These are phyloP conservation scores for Houttuynia cordata DNA, from an alignment of 164 flowering plant genomes.

Conservation along the genomic window DNA sequence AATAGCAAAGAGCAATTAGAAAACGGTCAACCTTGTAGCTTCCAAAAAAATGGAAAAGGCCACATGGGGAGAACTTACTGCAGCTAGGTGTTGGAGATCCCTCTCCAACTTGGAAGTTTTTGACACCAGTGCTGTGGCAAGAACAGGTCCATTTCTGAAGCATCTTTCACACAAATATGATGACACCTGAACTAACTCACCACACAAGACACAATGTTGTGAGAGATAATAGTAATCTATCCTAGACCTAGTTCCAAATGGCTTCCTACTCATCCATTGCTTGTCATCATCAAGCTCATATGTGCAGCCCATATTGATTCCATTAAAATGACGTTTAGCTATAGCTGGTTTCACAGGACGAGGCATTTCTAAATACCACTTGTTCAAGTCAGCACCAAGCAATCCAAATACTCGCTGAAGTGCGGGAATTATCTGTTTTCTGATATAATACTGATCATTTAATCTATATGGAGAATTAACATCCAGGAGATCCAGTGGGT, in stretches of 20 bases:
- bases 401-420: conserved; percentile 85
- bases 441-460: conserved; percentile 78
- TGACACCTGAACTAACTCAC: conserved; percentile 56
- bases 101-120: conserved; percentile 76
- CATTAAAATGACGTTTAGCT: conserved; percentile 27
- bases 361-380: conserved; percentile 81
- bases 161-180: conserved; percentile 47
- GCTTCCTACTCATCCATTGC: neutral
- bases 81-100: conserved; percentile 70
- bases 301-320: conserved; percentile 14
- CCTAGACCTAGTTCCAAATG: conserved; percentile 30
- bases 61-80: conserved; percentile 35
- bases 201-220: conserved; percentile 77
- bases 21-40: neutral
- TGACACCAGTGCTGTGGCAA: conserved; percentile 42
- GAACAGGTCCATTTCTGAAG: conserved; percentile 30
- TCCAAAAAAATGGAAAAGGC: neutral
- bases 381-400: conserved; percentile 69
- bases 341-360: conserved; percentile 47
- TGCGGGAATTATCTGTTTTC: conserved; percentile 88
- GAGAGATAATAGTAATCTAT: conserved; percentile 81
- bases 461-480: conserved; percentile 66
- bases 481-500: conserved; percentile 69
- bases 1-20: too few relatives aligned
- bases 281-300: neutral